Conservation (phyloP, 768 basidiomycete species). For the Macrolepiota albuminosa region DNA sequence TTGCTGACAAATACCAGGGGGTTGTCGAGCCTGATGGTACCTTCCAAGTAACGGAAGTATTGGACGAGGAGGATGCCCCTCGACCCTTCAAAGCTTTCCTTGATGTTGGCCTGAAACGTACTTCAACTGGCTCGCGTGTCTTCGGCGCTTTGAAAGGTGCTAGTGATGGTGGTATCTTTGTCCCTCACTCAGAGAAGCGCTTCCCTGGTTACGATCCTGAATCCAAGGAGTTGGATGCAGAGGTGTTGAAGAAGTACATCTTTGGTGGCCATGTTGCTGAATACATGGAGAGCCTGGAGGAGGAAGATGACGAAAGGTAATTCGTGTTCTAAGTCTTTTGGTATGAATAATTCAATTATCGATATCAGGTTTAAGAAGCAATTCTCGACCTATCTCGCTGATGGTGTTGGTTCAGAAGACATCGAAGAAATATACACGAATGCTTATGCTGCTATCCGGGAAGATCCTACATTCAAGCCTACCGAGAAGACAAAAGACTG, state of each 20-base stretch:
- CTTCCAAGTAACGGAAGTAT: conserved; percentile 72
- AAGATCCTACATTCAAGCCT: conserved; percentile 87
- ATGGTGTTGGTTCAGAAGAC: conserved; percentile 93
- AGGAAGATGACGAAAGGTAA: conserved; percentile 98
- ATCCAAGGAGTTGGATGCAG: conserved; percentile 87
- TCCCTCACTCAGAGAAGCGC: conserved; percentile 96
- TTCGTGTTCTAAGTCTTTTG: neutral
- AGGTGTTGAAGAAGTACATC: conserved; percentile 96
- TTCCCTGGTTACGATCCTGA: conserved; percentile 98
- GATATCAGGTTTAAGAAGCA: conserved; percentile 88
- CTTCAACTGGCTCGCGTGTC: conserved; percentile 94
- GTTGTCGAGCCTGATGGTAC: conserved; percentile 88
- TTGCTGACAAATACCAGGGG: conserved; percentile 98
- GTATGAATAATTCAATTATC: neutral
- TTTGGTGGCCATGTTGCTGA: conserved; percentile 96
- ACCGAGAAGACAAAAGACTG: conserved; percentile 88
- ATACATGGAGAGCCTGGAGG: conserved; percentile 99
- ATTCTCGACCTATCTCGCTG: conserved; percentile 91
- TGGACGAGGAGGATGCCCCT: conserved; percentile 90
- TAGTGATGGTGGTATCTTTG: conserved; percentile 94
- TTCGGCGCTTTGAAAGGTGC: conserved; percentile 99
- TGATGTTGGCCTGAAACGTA: conserved; percentile 96
- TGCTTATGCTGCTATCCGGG: conserved; percentile 94
- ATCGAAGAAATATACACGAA: conserved; percentile 94
- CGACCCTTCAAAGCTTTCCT: conserved; percentile 99